Evolutionary conservation across 441 rosid genomes (phyloP).

Genomic region (Caryocar brasiliense): DNA sequence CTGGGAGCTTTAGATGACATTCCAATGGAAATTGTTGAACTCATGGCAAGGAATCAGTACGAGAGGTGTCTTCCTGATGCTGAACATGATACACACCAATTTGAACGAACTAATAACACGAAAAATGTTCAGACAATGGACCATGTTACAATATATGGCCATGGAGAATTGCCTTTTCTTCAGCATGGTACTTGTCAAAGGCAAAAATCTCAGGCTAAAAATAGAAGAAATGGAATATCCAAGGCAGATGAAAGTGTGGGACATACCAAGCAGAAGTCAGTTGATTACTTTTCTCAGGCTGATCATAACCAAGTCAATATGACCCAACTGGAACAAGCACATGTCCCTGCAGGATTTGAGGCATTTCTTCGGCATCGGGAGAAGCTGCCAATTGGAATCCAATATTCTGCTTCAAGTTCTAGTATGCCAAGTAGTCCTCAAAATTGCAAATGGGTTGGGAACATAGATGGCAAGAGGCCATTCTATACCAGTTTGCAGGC

Average conservation of each 20-base stretch:
- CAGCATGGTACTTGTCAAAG: constrained; percentile 30
- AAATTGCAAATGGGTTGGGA: constrained; percentile 37
- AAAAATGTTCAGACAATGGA: constrained; percentile 30
- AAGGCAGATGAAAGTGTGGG: constrained; percentile 22
- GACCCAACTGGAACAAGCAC: constrained; percentile 33
- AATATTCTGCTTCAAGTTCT: constrained; percentile 34
- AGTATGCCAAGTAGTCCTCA: constrained; percentile 25
- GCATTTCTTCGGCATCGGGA: constrained; percentile 30
- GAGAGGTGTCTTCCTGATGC: constrained; percentile 82
- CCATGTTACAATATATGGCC: constrained; percentile 33
- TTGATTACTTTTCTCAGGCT: constrained; percentile 33
- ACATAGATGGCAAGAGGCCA: constrained; percentile 26
- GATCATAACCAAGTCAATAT: constrained; percentile 12
- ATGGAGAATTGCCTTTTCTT: constrained; percentile 26
- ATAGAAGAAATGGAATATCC: constrained; percentile 27
- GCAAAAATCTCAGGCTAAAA: constrained; percentile 29
- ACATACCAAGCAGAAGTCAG: constrained; percentile 26
- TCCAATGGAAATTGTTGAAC: constrained; percentile 94
- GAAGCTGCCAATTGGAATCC: constrained; percentile 30
- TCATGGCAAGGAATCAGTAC: constrained; percentile 88
- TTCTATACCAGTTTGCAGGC: constrained; percentile 26
- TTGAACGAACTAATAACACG: constrained; percentile 23
- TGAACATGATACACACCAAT: constrained; percentile 32
- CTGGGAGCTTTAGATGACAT: constrained; percentile 59
- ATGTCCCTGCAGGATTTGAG: constrained; percentile 25